Conservation (phyloP, 202 grass and related monocot genomes). For the Cymbopogon flexuosus region DNA sequence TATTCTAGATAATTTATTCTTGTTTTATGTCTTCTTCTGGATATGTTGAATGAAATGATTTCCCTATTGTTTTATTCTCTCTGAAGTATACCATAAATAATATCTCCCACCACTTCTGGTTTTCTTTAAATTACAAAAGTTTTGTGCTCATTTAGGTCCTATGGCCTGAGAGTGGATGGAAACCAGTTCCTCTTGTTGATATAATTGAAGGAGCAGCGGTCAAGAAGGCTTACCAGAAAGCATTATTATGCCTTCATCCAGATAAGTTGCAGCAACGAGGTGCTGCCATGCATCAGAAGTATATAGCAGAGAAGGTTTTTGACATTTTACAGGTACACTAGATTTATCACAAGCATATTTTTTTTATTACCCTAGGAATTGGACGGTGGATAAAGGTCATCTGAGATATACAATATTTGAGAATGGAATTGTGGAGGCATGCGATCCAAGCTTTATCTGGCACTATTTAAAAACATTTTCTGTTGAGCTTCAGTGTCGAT, state of each 20-base stretch:
- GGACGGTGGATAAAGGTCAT: not conserved
- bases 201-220: conserved; percentile 87
- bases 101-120: not conserved
- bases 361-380: not conserved
- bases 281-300: conserved; percentile 65
- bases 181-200: conserved; percentile 75
- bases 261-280: conserved; percentile 89
- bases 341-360: conserved; percentile 16
- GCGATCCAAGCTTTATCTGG: not conserved
- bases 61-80: not conserved
- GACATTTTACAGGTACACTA: conserved; percentile 86
- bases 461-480: not conserved
- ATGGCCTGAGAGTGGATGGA: conserved; percentile 87
- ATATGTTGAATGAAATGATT: not conserved
- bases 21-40: not conserved
- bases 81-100: not conserved
- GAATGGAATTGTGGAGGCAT: not conserved
- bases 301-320: conserved; percentile 90
- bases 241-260: conserved; percentile 80
- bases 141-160: conserved; percentile 50
- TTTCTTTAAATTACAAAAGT: not conserved
- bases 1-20: not conserved
- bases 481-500: not conserved
- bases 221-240: conserved; percentile 86
- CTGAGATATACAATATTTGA: not conserved